phyloP scores from a whole-genome alignment of 441 rosid species.

The Populus trichocarpa region DNA sequence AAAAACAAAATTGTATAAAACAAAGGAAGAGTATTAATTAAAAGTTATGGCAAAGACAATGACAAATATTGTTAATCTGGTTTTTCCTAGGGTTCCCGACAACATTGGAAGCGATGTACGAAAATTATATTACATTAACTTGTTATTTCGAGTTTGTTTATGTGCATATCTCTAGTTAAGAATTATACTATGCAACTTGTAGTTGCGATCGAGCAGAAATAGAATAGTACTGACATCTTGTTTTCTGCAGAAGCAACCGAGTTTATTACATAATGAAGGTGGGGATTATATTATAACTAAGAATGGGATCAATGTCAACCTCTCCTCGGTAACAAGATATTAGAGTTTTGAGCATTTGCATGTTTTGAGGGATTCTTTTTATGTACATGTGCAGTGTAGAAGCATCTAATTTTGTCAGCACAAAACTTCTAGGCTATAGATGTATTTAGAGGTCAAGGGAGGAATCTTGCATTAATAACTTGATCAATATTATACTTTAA shows the following conservation, averaged over 20 bases:
- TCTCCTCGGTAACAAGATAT: slow-evolving; percentile 27
- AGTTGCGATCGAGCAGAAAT: slow-evolving; percentile 13
- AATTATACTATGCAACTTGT: background rate
- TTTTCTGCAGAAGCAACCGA: slow-evolving; percentile 20
- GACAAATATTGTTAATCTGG: background rate
- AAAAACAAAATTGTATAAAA: background rate
- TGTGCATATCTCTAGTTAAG: slow-evolving; percentile 17
- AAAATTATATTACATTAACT: slow-evolving; percentile 9
- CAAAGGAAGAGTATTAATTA: background rate
- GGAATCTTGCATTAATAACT: slow-evolving; percentile 35
- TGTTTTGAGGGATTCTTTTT: slow-evolving; percentile 17
- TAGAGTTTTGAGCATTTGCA: slow-evolving; percentile 21
- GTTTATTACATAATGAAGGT: slow-evolving; percentile 19
- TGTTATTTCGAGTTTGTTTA: background rate
- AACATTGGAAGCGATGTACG: slow-evolving; percentile 37
- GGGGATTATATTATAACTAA: slow-evolving; percentile 19
- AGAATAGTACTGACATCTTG: slow-evolving; percentile 30
- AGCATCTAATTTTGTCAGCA: slow-evolving; percentile 26
- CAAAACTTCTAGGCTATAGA: slow-evolving; percentile 7
- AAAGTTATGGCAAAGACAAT: background rate
- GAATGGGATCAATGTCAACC: slow-evolving; percentile 35
- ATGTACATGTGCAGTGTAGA: slow-evolving; percentile 9
- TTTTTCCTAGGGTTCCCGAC: slow-evolving; percentile 33
- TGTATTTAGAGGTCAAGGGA: slow-evolving; percentile 19
- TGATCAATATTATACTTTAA: background rate